Conservation (phyloP, 2,329 filamentous ascomycete genomes). For the Didymosphaeria variabile region DNA sequence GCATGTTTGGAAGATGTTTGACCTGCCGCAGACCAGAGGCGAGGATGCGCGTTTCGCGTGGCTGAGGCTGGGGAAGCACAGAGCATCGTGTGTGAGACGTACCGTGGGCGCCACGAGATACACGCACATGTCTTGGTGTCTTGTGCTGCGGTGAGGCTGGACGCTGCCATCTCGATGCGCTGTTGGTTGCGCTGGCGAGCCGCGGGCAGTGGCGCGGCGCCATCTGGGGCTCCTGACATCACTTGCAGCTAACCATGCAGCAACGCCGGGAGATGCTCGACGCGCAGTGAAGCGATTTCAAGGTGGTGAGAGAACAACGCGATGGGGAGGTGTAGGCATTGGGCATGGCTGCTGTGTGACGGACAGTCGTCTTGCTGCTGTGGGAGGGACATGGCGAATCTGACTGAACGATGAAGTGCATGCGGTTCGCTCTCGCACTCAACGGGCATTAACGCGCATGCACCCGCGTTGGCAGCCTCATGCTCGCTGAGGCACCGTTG, state of each 20-base stretch:
- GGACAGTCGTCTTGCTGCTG: not conserved
- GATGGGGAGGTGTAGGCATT: not conserved
- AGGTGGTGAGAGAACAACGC: not conserved
- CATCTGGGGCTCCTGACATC: slow-evolving; percentile 8
- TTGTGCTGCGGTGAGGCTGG: slow-evolving; percentile 33
- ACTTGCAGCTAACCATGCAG: slow-evolving; percentile 2
- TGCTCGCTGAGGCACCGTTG: not conserved
- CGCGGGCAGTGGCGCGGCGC: slow-evolving; percentile 13
- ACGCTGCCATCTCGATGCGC: not conserved
- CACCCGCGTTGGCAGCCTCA: not conserved
- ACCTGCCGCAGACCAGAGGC: not conserved
- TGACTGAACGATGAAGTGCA: not conserved
- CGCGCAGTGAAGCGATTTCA: not conserved
- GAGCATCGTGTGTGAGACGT: not conserved
- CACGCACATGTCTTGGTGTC: not conserved
- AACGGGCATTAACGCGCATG: slow-evolving; percentile 5
- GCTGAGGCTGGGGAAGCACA: slow-evolving; percentile 5
- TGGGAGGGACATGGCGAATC: not conserved
- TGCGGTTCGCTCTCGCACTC: not conserved
- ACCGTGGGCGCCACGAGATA: slow-evolving; percentile 1
- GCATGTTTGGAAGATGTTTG: slow-evolving; percentile 2
- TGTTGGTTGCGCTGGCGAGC: not conserved
- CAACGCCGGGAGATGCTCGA: not conserved
- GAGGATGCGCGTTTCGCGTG: slow-evolving; percentile 1
- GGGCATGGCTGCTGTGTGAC: not conserved